Evolutionary conservation across 2,329 filamentous ascomycete species (phyloP).

Genomic region (Venturiaceae sp.): DNA sequence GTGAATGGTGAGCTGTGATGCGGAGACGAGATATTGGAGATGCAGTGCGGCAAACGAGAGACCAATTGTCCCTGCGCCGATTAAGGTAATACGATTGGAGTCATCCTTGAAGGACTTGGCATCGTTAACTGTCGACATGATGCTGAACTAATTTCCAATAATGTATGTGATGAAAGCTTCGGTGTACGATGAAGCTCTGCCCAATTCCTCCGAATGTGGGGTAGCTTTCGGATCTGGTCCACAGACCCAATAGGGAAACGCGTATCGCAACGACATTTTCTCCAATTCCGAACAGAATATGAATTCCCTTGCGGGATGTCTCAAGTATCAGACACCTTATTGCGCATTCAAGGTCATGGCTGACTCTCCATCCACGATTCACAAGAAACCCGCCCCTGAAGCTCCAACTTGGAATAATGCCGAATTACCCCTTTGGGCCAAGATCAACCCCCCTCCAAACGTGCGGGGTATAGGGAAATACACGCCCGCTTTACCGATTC

Average conservation of each 20-base stretch:
- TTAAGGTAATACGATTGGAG: constrained; percentile 25
- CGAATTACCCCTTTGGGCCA: neutral
- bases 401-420: neutral
- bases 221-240: neutral
- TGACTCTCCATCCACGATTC: no score
- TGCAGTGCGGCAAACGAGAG: constrained; percentile 47
- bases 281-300: no score
- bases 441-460: no score
- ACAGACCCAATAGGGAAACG: neutral
- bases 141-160: neutral
- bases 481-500: neutral
- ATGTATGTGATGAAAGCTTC: neutral
- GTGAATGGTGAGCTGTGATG: constrained; percentile 35
- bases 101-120: neutral
- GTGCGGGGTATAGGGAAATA: neutral
- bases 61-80: constrained; percentile 42
- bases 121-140: neutral
- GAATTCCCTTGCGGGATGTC: no score
- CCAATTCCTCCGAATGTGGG: neutral
- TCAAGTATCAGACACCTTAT: no score
- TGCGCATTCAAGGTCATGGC: no score
- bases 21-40: constrained; percentile 30
- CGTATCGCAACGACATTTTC: no score
- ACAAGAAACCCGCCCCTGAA: no score
- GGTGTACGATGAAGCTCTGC: neutral